Evolutionary conservation across 352 stramenopile species (phyloP).

Genomic region (Phytophthora ramorum): DNA sequence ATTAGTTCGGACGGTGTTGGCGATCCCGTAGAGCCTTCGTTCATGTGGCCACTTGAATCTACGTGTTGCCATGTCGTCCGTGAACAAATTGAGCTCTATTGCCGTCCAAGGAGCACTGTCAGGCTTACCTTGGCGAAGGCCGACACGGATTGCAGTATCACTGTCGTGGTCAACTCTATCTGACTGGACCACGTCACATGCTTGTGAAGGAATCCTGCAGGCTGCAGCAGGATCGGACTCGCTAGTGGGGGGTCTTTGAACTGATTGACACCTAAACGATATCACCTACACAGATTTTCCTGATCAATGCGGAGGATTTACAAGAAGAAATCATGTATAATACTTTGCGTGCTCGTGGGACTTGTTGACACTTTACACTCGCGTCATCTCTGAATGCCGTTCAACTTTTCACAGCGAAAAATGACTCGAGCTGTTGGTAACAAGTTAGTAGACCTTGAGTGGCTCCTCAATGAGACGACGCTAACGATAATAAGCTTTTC

Average conservation of each 20-base stretch:
- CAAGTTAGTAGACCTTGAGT: not conserved
- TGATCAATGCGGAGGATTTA: too few relatives aligned
- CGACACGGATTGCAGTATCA: conserved; percentile 1
- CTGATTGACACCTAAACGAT: too few relatives aligned
- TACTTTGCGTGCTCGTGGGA: not conserved
- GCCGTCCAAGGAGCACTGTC: not conserved
- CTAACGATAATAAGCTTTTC: not conserved
- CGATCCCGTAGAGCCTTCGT: not conserved
- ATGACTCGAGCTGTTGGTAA: conserved; percentile 4
- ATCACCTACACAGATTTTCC: too few relatives aligned
- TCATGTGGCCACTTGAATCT: not conserved
- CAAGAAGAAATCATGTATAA: too few relatives aligned
- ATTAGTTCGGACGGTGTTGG: not conserved
- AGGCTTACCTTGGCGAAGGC: not conserved
- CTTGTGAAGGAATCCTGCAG: too few relatives aligned
- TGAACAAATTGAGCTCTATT: not conserved
- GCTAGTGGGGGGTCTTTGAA: too few relatives aligned
- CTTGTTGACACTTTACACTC: not conserved
- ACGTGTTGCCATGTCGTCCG: not conserved
- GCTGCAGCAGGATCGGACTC: too few relatives aligned
- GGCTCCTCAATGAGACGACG: too few relatives aligned
- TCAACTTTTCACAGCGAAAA: not conserved
- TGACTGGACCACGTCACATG: not conserved
- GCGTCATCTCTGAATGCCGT: not conserved
- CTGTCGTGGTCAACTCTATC: conserved; percentile 6